Evolutionary conservation across 352 stramenopile species (phyloP).

Genomic region (Phytophthora agathidicida): DNA sequence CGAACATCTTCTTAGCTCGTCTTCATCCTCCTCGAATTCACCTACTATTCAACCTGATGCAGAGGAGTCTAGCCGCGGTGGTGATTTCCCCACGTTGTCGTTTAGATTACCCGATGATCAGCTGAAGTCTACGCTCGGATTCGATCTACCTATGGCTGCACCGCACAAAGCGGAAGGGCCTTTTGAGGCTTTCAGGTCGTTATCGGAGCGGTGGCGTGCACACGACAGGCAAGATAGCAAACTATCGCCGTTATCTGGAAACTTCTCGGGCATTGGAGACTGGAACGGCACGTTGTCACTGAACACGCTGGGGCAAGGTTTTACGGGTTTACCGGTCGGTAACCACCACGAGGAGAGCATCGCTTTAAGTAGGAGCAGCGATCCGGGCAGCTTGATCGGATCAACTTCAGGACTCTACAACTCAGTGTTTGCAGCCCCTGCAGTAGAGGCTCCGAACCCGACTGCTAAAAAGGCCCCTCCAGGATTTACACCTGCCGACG

Average conservation of each 20-base stretch:
- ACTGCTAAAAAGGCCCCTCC: slow-evolving; percentile 44
- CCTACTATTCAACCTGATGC: slow-evolving; percentile 8
- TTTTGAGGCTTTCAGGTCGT: slow-evolving; percentile 35
- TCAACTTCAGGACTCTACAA: slow-evolving; percentile 7
- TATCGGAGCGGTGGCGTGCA: slow-evolving; percentile 32
- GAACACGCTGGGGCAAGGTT: slow-evolving; percentile 1
- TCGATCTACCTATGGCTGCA: background rate
- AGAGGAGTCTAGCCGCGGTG: background rate
- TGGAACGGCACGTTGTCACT: slow-evolving; percentile 30
- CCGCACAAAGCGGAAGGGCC: slow-evolving; percentile 18
- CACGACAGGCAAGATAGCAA: slow-evolving; percentile 25
- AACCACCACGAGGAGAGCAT: slow-evolving; percentile 10
- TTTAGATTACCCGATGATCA: slow-evolving; percentile 1
- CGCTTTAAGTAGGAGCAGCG: slow-evolving; percentile 2
- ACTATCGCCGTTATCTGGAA: slow-evolving; percentile 7
- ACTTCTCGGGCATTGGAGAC: slow-evolving; percentile 5
- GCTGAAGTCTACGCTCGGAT: background rate
- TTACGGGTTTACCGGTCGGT: background rate
- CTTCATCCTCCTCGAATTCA: slow-evolving; percentile 12
- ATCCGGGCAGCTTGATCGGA: slow-evolving; percentile 19
- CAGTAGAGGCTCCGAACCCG: background rate
- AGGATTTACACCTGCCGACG: slow-evolving; percentile 66
- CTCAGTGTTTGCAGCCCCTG: slow-evolving; percentile 14
- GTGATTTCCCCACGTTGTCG: slow-evolving; percentile 5
- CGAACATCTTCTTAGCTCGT: slow-evolving; percentile 2